A percentile compares a stretch with the other conserved stretches of the same genome.
These are phyloP conservation scores for Reutealis trisperma DNA, from an alignment of 345 rosid species.

Conservation along the genomic window DNA sequence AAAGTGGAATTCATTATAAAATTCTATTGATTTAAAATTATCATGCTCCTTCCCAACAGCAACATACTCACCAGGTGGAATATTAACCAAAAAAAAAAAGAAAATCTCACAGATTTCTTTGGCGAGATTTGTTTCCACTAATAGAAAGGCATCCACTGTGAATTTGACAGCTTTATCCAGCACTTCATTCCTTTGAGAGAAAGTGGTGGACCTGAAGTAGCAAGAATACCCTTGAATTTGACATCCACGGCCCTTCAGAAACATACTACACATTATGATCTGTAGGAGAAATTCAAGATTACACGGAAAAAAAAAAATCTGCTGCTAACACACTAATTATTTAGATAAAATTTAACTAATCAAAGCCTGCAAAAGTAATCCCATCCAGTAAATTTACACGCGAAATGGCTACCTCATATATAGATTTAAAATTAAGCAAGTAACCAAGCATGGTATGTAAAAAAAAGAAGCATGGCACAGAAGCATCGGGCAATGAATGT, in stretches of 20 bases:
- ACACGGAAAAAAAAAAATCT: not conserved
- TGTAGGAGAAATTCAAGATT: not conserved
- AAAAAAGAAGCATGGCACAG: not conserved
- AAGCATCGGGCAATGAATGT: not conserved
- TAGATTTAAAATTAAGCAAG: not conserved
- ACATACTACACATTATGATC: not conserved
- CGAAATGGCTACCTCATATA: not conserved
- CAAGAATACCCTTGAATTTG: constrained; percentile 14
- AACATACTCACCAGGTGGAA: not conserved
- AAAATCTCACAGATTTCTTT: constrained; percentile 1
- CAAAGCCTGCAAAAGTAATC: no score
- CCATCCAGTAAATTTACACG: no score
- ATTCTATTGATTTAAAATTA: constrained; percentile 24
- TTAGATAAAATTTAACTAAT: not conserved
- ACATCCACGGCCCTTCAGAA: not conserved
- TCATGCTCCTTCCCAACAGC: constrained; percentile 16
- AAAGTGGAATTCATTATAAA: constrained; percentile 36
- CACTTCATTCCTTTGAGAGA: constrained; percentile 22
- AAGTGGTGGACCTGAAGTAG: constrained; percentile 34
- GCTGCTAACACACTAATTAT: not conserved
- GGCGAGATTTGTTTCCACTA: constrained; percentile 42
- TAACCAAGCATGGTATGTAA: not conserved
- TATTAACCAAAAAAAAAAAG: not conserved
- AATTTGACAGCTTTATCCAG: constrained; percentile 36
- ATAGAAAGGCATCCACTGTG: constrained; percentile 26